Conservation (phyloP, 2,329 filamentous ascomycete species). For the Gyromitra esculenta region DNA sequence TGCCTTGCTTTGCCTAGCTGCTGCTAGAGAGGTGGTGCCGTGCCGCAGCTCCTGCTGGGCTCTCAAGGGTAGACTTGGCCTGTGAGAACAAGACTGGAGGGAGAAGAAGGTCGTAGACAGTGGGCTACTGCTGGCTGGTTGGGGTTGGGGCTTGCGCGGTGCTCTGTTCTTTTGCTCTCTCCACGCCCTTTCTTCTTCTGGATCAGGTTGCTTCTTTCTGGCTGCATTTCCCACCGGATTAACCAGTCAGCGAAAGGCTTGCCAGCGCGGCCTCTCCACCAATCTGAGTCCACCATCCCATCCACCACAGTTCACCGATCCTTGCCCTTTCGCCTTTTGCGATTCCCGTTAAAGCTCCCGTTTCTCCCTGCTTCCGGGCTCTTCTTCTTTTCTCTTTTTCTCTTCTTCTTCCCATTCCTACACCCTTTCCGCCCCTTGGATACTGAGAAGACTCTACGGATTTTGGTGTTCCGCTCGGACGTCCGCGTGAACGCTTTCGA, state of each 20-base stretch:
- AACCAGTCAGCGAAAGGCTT: conserved; percentile 52
- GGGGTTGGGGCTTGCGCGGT: conserved; percentile 38
- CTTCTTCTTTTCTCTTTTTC: conserved; percentile 46
- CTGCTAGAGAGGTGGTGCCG: conserved; percentile 28
- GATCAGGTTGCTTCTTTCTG: conserved; percentile 51
- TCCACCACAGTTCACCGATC: conserved; percentile 51
- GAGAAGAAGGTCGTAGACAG: conserved; percentile 15
- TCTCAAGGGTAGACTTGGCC: conserved; percentile 37
- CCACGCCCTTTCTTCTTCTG: conserved; percentile 47
- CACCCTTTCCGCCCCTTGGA: conserved; percentile 54
- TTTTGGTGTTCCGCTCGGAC: conserved; percentile 56
- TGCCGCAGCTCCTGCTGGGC: conserved; percentile 43
- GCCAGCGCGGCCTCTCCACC: conserved; percentile 51
- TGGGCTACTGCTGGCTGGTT: conserved; percentile 23
- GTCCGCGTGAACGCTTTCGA: conserved; percentile 56
- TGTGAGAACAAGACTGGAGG: conserved; percentile 29
- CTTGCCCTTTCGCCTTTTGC: conserved; percentile 49
- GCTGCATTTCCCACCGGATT: conserved; percentile 46
- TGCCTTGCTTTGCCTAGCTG: conserved; percentile 43
- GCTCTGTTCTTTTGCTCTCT: conserved; percentile 44
- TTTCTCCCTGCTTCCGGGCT: conserved; percentile 50
- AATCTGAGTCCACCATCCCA: conserved; percentile 53
- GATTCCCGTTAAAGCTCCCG: conserved; percentile 55
- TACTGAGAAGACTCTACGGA: conserved; percentile 52
- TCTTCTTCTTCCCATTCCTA: conserved; percentile 50